Evolutionary conservation across 768 basidiomycete genomes (phyloP).

Genomic region (Phanerochaete sordida): DNA sequence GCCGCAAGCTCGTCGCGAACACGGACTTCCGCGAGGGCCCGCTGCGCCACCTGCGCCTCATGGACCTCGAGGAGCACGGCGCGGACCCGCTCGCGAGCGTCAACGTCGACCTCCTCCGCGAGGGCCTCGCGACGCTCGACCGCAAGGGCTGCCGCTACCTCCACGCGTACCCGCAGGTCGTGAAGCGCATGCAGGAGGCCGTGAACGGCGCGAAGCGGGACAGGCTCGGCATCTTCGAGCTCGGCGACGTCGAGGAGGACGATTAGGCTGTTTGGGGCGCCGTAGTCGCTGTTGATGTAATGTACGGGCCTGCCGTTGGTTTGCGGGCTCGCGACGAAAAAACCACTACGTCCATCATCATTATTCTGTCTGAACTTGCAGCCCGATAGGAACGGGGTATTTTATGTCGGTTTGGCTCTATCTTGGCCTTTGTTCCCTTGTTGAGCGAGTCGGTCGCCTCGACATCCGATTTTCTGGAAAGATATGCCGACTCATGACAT

Average conservation of each 20-base stretch:
- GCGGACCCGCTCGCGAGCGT: conserved; percentile 70
- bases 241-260: conserved; percentile 88
- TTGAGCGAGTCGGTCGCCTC: too few relatives aligned
- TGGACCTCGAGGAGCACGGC: conserved; percentile 60
- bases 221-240: conserved; percentile 83
- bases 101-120: conserved; percentile 86
- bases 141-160: conserved; percentile 74
- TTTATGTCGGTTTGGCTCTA: too few relatives aligned
- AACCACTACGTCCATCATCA: too few relatives aligned
- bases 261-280: conserved; percentile 34
- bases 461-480: too few relatives aligned
- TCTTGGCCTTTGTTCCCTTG: too few relatives aligned
- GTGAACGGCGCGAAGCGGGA: conserved; percentile 65
- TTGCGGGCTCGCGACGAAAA: too few relatives aligned
- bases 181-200: conserved; percentile 61
- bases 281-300: too few relatives aligned
- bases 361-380: too few relatives aligned
- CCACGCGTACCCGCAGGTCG: conserved; percentile 61
- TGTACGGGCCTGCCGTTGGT: too few relatives aligned
- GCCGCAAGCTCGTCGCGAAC: conserved; percentile 96
- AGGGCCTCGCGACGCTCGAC: conserved; percentile 83
- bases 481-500: too few relatives aligned
- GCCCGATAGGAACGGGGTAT: too few relatives aligned
- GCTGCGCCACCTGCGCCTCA: conserved; percentile 83
- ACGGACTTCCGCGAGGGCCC: conserved; percentile 81